Conservation (phyloP, 495 filamentous ascomycete genomes). For the Physcia stellaris region DNA sequence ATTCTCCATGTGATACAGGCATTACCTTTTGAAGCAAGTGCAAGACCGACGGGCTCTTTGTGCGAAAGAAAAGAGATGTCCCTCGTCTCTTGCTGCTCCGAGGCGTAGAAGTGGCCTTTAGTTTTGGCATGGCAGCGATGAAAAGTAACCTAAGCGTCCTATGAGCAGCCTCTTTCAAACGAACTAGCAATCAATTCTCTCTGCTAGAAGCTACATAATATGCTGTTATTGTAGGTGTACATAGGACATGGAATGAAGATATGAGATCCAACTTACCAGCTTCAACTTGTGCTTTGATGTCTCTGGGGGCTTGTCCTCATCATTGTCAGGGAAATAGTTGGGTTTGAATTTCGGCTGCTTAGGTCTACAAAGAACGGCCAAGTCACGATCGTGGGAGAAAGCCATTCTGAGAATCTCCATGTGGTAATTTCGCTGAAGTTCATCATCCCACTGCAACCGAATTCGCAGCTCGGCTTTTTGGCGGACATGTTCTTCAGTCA, state of each 20-base stretch:
- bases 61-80: not conserved
- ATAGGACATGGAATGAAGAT: too few relatives aligned
- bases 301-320: not conserved
- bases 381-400: constrained; percentile 11
- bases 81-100: constrained; percentile 11
- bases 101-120: constrained; percentile 11
- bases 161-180: too few relatives aligned
- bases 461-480: constrained; percentile 9
- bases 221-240: too few relatives aligned
- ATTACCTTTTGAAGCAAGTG: constrained; percentile 11
- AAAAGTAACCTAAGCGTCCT: too few relatives aligned
- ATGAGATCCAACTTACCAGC: too few relatives aligned
- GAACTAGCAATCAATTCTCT: too few relatives aligned
- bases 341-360: not conserved
- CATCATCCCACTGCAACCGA: constrained; percentile 3
- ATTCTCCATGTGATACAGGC: constrained; percentile 14
- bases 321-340: not conserved
- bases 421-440: not conserved
- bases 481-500: constrained; percentile 10
- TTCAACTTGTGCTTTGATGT: constrained; percentile 3
- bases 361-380: constrained; percentile 11
- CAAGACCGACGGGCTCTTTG: constrained; percentile 9
- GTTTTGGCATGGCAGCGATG: constrained; percentile 9
- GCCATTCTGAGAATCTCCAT: constrained; percentile 12
- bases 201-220: too few relatives aligned